Percentiles rank a stretch among this genome's conserved stretches.
Evolutionary conservation across 257 asterid species (phyloP).

Genomic region (Salvia rosmarinus): DNA sequence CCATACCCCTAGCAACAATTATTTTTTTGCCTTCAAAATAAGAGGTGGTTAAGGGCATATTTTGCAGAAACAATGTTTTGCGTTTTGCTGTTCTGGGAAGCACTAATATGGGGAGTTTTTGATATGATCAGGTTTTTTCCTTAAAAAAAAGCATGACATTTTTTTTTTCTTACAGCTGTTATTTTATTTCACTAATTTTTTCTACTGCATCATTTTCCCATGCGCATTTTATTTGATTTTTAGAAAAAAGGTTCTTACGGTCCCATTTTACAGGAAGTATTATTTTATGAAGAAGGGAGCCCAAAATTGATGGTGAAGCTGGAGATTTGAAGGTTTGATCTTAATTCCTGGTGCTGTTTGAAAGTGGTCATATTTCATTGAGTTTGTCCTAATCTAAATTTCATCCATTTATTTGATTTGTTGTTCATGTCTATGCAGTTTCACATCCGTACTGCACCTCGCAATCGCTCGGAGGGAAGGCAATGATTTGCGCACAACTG

Average conservation of each 20-base stretch:
- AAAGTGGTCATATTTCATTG: not conserved
- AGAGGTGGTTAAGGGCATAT: too few species aligned
- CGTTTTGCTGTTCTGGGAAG: too few species aligned
- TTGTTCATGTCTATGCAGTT: slow-evolving; percentile 50
- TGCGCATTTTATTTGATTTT: not conserved
- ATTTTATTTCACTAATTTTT: not conserved
- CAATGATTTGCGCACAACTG: slow-evolving; percentile 74
- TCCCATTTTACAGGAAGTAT: slow-evolving; percentile 66
- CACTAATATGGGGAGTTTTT: too few species aligned
- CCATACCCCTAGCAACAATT: too few species aligned
- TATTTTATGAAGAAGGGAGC: slow-evolving; percentile 95
- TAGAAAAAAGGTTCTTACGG: slow-evolving; percentile 13
- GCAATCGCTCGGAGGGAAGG: slow-evolving; percentile 85
- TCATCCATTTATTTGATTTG: slow-evolving; percentile 17
- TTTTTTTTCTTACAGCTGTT: not conserved
- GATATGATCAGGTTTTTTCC: too few species aligned
- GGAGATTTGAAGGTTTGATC: slow-evolving; percentile 84
- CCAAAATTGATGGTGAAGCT: slow-evolving; percentile 89
- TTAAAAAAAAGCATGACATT: too few species aligned
- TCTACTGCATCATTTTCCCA: not conserved
- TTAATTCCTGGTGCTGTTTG: not conserved
- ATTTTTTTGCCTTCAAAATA: too few species aligned
- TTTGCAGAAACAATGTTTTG: too few species aligned
- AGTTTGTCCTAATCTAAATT: slow-evolving; percentile 18
- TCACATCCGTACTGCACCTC: slow-evolving; percentile 86